These are phyloP conservation scores for Penicillium simplicissimum DNA, from an alignment of 495 filamentous ascomycete species.

Conservation along the genomic window DNA sequence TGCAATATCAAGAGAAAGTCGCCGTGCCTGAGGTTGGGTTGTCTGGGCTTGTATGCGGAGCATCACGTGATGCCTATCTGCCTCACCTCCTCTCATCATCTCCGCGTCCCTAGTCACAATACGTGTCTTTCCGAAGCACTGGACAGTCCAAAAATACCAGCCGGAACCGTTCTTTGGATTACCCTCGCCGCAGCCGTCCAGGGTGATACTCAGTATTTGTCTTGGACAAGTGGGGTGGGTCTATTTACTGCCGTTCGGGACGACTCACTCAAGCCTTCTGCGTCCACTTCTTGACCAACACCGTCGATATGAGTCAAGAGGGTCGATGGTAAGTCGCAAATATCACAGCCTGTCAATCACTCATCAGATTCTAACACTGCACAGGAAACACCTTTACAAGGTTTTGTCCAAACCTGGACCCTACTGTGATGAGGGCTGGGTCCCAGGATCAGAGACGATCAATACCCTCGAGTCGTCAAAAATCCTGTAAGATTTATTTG, in stretches of 20 bases:
- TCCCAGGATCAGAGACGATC: slow-evolving; percentile 62
- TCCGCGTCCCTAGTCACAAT: slow-evolving; percentile 2
- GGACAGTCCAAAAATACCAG: too few relatives aligned
- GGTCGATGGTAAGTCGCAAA: slow-evolving; percentile 15
- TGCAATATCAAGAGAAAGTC: slow-evolving; percentile 4
- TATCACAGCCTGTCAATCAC: background rate
- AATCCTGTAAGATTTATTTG: slow-evolving; percentile 57
- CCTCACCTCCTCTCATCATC: slow-evolving; percentile 17
- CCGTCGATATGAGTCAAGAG: slow-evolving; percentile 25
- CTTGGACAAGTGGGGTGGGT: background rate
- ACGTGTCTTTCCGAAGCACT: background rate
- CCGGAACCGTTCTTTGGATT: background rate
- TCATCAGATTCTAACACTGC: slow-evolving; percentile 20
- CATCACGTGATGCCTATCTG: slow-evolving; percentile 33
- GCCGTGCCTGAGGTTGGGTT: slow-evolving; percentile 11
- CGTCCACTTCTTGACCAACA: slow-evolving; percentile 15
- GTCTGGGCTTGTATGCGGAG: slow-evolving; percentile 34
- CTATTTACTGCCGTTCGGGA: background rate
- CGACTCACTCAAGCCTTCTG: slow-evolving; percentile 1
- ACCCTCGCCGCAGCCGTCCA: background rate
- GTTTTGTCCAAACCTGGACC: slow-evolving; percentile 76
- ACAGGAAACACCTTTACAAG: slow-evolving; percentile 77
- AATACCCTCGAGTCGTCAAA: slow-evolving; percentile 63
- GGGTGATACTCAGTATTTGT: background rate
- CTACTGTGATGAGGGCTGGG: slow-evolving; percentile 70